Base-by-base conservation (phyloP, 2,329 filamentous ascomycete genomes). In the Domatiomyces catenatus region DNA sequence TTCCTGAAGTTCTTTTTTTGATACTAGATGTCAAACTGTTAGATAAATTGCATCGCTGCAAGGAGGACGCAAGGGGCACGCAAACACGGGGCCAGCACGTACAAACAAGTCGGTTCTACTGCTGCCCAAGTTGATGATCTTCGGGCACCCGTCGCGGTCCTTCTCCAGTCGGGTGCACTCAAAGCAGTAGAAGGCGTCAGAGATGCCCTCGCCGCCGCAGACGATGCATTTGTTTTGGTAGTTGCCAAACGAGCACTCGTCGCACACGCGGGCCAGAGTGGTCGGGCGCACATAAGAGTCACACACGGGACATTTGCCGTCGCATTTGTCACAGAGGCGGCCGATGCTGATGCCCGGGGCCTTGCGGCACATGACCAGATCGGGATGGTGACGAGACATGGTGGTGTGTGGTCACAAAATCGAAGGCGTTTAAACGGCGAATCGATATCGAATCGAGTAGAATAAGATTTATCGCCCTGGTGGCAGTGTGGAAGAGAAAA, bases 201-300 rank as follows among this genome's bases (percentile, higher is more conserved):
- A 92, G 66, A 98, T 98, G 26, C 92, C 92, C 71, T 96, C 92
- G 61, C 92, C 92, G 66, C 92, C 92, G 70, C 92, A 98, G 44
- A 98, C 92, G 60, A 98, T 88, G 67, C 92, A 98, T 70, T 98
- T 98, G 75, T 98, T 98, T 73, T 96, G 92, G 75, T 95, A 98
- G 76, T 98, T 98, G 65, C 92, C 92, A 68, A 98, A 98, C 66
- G 86, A 89, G 76, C 92, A 98, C 72, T 98, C 92, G 74, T 98
- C 92, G 75, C 92, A 98, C 73, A 98, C 96, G 64, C 90, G 87
- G 54, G 94, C 92, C 51, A 96, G 83, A 7, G 92, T 96, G 24
- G 92, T 98, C 10, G 92, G 92, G 15, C 92, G 89, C 57, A 98
- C 92, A 77, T 98, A 98, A 54, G 86, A 94, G 68, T 98, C 92